These are phyloP conservation scores for Nitzschia inconspicua DNA, from an alignment of 108 stramenopile genomes.

Conservation along the genomic window DNA sequence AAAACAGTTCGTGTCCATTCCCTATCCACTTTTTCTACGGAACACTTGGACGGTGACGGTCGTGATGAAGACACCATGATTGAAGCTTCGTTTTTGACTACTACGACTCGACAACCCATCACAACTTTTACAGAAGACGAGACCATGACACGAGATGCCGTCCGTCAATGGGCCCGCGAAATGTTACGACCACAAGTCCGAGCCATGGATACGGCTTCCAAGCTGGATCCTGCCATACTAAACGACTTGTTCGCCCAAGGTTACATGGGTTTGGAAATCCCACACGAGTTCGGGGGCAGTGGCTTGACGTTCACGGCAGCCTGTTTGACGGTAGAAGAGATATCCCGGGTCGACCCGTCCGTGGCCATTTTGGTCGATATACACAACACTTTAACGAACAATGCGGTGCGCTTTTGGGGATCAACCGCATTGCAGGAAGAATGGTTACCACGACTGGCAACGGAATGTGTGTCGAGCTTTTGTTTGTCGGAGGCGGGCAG, in stretches of 20 bases:
- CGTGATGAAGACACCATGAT: too few relatives aligned
- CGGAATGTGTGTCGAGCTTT: conserved; percentile 82
- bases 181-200: conserved; percentile 78
- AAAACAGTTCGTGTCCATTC: too few relatives aligned
- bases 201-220: conserved; percentile 81
- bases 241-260: conserved; percentile 81
- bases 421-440: conserved; percentile 59
- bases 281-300: conserved; percentile 75
- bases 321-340: conserved; percentile 91
- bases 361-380: conserved; percentile 91
- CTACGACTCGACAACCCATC: too few relatives aligned
- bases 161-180: conserved; percentile 58
- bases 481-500: conserved; percentile 87
- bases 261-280: conserved; percentile 92
- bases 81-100: too few relatives aligned
- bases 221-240: conserved; percentile 67
- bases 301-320: conserved; percentile 87
- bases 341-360: conserved; percentile 89
- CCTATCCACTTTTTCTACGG: too few relatives aligned
- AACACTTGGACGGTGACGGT: too few relatives aligned
- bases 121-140: conserved; percentile 85
- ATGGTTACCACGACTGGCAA: conserved; percentile 87
- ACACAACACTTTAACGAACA: conserved; percentile 95
- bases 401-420: conserved; percentile 92
- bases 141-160: conserved; percentile 58